phyloP scores from a whole-genome alignment of 805 yeast species.

The Candida koratica region DNA sequence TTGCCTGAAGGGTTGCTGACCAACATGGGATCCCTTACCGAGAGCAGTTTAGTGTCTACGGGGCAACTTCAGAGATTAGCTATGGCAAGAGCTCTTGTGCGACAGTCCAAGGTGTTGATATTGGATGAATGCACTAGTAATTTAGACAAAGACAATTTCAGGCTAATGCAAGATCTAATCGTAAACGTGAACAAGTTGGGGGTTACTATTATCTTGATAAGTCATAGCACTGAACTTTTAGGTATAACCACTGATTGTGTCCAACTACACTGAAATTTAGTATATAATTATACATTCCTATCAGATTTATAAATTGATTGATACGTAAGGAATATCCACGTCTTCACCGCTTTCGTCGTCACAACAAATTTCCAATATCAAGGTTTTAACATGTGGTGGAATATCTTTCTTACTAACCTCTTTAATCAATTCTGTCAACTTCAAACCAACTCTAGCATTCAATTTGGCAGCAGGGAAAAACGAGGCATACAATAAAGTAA shows the following conservation, averaged over 20 bases:
- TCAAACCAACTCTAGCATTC: conserved; percentile 67
- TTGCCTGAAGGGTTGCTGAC: conserved; percentile 62
- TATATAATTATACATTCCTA: background rate
- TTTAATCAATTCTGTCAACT: conserved; percentile 72
- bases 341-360: conserved; percentile 93
- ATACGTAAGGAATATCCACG: conserved; percentile 88
- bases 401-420: conserved; percentile 81
- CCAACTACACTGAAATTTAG: background rate
- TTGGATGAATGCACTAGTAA: conserved; percentile 92
- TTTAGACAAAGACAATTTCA: conserved; percentile 62
- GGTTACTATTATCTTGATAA: conserved; percentile 54
- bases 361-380: conserved; percentile 86
- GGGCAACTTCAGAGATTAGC: conserved; percentile 89
- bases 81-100: conserved; percentile 73
- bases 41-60: conserved; percentile 59
- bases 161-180: conserved; percentile 49
- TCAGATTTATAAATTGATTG: conserved; percentile 35
- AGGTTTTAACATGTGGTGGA: conserved; percentile 65
- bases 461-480: conserved; percentile 91
- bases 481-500: conserved; percentile 83
- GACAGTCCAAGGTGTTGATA: conserved; percentile 61
- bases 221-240: conserved; percentile 73
- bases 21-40: conserved; percentile 38
- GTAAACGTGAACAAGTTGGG: conserved; percentile 41
- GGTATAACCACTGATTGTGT: conserved; percentile 49